Conservation (phyloP, 768 basidiomycete genomes). For the Suillus subalutaceus region DNA sequence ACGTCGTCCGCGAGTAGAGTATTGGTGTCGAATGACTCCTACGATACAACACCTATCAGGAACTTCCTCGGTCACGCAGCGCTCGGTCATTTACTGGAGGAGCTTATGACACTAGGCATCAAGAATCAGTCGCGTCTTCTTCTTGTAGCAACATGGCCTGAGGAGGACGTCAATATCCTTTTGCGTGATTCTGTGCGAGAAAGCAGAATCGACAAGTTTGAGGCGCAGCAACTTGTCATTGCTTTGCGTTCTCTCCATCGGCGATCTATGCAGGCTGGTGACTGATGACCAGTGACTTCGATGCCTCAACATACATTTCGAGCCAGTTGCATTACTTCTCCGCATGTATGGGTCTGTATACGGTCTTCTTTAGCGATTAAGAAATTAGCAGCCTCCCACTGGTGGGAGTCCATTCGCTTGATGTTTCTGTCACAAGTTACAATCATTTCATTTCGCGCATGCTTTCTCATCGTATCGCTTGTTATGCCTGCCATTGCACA, state of each 20-base stretch:
- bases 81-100: not conserved
- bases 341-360: not conserved
- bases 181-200: conserved; percentile 9
- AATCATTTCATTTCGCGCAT: not conserved
- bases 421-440: not conserved
- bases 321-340: not conserved
- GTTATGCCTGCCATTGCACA: not conserved
- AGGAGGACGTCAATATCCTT: conserved; percentile 1
- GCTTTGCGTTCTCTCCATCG: conserved; percentile 12
- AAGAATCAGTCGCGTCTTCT: conserved; percentile 6
- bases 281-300: too few relatives aligned
- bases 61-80: conserved; percentile 6
- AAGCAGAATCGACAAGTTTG: conserved; percentile 11
- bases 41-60: not conserved
- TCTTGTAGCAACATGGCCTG: conserved; percentile 9
- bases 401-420: not conserved
- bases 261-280: not conserved
- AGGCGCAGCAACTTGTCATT: conserved; percentile 7
- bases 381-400: not conserved
- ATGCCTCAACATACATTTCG: not conserved
- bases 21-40: not conserved
- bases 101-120: conserved; percentile 8
- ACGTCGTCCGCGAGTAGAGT: not conserved
- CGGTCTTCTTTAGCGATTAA: not conserved
- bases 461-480: not conserved